phyloP scores from a whole-genome alignment of 768 basidiomycete genomes.

The Serendipita sp. region DNA sequence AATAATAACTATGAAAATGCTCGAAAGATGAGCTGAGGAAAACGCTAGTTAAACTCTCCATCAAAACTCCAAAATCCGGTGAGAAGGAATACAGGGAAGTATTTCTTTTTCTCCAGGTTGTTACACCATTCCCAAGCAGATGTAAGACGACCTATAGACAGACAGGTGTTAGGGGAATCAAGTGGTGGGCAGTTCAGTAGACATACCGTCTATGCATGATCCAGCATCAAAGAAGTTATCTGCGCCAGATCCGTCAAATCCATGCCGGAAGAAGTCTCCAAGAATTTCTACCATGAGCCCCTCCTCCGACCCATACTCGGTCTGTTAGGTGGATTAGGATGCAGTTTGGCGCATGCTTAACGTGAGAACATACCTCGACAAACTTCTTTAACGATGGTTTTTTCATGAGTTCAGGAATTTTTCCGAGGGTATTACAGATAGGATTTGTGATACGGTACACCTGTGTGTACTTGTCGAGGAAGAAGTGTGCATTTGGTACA shows the following conservation, averaged over 20 bases:
- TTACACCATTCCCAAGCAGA: conserved; percentile 92
- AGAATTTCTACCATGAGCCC: conserved; percentile 54
- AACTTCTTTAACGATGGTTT: conserved; percentile 60
- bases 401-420: conserved; percentile 46
- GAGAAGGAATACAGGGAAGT: conserved; percentile 62
- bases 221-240: conserved; percentile 85
- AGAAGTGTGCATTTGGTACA: conserved; percentile 70
- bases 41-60: background rate
- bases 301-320: conserved; percentile 65
- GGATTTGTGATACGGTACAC: conserved; percentile 80
- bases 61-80: conserved; percentile 21
- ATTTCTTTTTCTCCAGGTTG: conserved; percentile 69
- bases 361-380: conserved; percentile 29
- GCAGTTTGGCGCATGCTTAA: no score
- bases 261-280: conserved; percentile 73
- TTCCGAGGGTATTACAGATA: conserved; percentile 63
- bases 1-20: background rate
- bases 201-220: conserved; percentile 22
- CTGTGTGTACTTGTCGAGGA: conserved; percentile 86
- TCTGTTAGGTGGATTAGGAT: conserved; percentile 9
- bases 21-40: background rate
- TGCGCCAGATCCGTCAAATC: conserved; percentile 80
- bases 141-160: conserved; percentile 45
- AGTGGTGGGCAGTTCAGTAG: background rate
- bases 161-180: background rate